Percentiles rank a stretch among this genome's conserved stretches.
phyloP scores from a whole-genome alignment of 768 basidiomycete genomes.

The Paxillus involutus region DNA sequence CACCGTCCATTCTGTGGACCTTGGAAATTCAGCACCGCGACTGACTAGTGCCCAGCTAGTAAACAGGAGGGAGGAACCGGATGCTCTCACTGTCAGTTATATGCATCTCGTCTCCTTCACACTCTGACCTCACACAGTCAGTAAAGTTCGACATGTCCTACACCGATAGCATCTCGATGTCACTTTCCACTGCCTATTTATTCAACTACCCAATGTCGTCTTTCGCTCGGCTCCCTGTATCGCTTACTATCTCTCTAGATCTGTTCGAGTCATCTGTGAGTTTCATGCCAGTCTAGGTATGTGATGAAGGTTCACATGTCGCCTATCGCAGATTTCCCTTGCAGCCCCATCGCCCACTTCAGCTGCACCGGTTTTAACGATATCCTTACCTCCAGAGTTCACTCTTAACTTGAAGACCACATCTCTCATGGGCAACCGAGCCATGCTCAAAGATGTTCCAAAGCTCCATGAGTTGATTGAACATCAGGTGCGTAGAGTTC shows the following conservation, averaged over 20 bases:
- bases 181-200: slow-evolving; percentile 76
- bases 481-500: slow-evolving; percentile 70
- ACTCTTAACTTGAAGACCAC: slow-evolving; percentile 83
- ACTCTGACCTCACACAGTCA: slow-evolving; percentile 47
- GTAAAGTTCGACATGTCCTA: slow-evolving; percentile 85
- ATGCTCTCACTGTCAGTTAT: slow-evolving; percentile 31
- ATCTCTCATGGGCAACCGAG: slow-evolving; percentile 92
- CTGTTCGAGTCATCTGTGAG: slow-evolving; percentile 69
- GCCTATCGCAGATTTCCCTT: slow-evolving; percentile 51
- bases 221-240: slow-evolving; percentile 81
- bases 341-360: slow-evolving; percentile 58
- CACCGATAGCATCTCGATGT: slow-evolving; percentile 80
- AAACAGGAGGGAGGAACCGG: slow-evolving; percentile 7
- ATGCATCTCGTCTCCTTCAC: neutral
- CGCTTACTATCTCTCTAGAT: slow-evolving; percentile 75
- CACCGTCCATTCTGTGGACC: slow-evolving; percentile 78
- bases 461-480: slow-evolving; percentile 95
- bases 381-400: slow-evolving; percentile 84
- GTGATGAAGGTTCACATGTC: neutral
- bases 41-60: slow-evolving; percentile 67
- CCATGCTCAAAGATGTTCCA: slow-evolving; percentile 96
- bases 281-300: slow-evolving; percentile 5
- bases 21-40: slow-evolving; percentile 79
- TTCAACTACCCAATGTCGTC: slow-evolving; percentile 84
- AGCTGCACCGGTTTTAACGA: slow-evolving; percentile 57